phyloP scores from a whole-genome alignment of 352 stramenopile species.

The Discostella stelligera region DNA sequence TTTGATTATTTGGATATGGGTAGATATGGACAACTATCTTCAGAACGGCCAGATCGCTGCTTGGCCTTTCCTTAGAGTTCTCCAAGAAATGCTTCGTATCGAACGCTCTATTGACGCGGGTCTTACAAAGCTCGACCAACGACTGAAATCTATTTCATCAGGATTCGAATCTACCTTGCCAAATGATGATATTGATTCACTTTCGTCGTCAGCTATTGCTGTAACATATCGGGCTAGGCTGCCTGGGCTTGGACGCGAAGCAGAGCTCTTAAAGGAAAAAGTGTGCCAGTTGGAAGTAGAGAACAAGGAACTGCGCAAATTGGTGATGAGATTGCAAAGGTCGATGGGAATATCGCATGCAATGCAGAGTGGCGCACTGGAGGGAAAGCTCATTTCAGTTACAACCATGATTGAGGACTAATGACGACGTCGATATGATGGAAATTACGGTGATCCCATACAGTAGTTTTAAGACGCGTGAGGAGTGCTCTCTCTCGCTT shows the following conservation, averaged over 20 bases:
- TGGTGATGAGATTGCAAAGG: conserved; percentile 49
- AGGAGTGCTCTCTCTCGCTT: too few species aligned
- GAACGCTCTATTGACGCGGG: conserved; percentile 73
- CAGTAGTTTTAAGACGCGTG: too few species aligned
- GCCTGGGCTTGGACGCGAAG: conserved; percentile 46
- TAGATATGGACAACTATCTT: conserved; percentile 74
- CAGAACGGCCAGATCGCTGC: conserved; percentile 76
- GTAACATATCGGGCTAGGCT: conserved; percentile 28
- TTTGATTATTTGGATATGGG: too few species aligned
- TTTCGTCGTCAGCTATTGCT: conserved; percentile 35
- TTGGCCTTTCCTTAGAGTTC: conserved; percentile 77
- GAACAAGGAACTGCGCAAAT: conserved; percentile 39
- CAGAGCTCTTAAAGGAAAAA: conserved; percentile 53
- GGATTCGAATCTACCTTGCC: conserved; percentile 18
- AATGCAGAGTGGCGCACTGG: neutral
- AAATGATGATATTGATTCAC: conserved; percentile 47
- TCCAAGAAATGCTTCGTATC: conserved; percentile 77
- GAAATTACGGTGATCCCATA: too few species aligned
- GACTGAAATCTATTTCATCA: conserved; percentile 33
- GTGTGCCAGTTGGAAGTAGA: conserved; percentile 42
- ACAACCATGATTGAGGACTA: conserved; percentile 1
- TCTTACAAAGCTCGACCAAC: conserved; percentile 62
- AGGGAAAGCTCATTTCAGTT: conserved; percentile 21
- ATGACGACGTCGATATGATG: too few species aligned
- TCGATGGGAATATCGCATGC: conserved; percentile 30